phyloP scores from a whole-genome alignment of 139 green algal genomes.

The Zygnema circumcarinatum region DNA sequence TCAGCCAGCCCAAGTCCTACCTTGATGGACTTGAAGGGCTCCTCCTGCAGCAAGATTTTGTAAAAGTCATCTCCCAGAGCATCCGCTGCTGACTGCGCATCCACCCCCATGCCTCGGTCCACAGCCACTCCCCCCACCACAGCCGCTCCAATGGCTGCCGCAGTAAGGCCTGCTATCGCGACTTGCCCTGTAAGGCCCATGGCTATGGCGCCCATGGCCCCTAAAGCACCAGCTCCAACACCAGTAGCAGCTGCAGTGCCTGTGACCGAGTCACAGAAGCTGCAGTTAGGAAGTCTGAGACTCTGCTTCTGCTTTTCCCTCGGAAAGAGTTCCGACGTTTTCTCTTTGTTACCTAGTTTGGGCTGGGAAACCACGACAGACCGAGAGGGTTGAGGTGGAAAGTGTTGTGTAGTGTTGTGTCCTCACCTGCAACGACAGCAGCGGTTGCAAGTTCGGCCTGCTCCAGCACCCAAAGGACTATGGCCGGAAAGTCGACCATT shows the following conservation, averaged over 20 bases:
- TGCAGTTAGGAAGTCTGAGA: conserved; percentile 3
- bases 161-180: conserved; percentile 22
- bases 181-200: conserved; percentile 36
- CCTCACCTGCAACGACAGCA: conserved; percentile 35
- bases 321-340: neutral
- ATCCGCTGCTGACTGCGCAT: conserved; percentile 26
- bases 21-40: conserved; percentile 48
- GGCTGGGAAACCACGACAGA: neutral
- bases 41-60: conserved; percentile 35
- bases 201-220: conserved; percentile 30
- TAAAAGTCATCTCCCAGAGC: conserved; percentile 39
- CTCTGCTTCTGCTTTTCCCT: neutral
- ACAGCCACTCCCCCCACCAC: conserved; percentile 8
- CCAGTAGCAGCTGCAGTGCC: conserved; percentile 34
- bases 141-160: conserved; percentile 33
- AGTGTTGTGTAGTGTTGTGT: no score
- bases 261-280: neutral
- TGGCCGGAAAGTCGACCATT: conserved; percentile 51
- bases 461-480: conserved; percentile 49
- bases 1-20: neutral
- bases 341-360: neutral
- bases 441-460: conserved; percentile 51
- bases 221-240: conserved; percentile 30
- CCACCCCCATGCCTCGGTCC: neutral
- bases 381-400: neutral